A percentile compares a stretch with the other conserved stretches of the same genome.
These are phyloP conservation scores for Penicillium sp. DNA, from an alignment of 2,329 filamentous ascomycete species.

Conservation along the genomic window DNA sequence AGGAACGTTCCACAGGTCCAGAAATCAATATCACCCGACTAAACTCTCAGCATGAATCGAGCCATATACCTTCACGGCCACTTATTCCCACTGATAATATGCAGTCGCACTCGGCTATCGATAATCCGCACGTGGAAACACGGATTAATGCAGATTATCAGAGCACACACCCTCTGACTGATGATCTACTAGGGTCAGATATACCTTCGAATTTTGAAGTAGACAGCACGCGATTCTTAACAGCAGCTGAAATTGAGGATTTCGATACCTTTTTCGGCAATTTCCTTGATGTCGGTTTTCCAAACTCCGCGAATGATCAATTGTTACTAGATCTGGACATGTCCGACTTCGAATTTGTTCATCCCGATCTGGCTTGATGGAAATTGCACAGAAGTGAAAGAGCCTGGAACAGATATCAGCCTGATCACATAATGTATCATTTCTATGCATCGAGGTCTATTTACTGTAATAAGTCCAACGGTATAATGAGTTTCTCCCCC, in stretches of 20 bases:
- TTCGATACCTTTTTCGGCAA: slow-evolving; percentile 17
- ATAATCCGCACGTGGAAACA: not conserved
- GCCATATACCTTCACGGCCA: not conserved
- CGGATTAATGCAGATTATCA: not conserved
- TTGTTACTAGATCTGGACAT: slow-evolving; percentile 7
- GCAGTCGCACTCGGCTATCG: not conserved
- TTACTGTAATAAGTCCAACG: not conserved
- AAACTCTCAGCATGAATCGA: not conserved
- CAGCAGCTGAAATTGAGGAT: not conserved
- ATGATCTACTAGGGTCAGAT: not conserved
- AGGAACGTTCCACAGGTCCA: slow-evolving; percentile 4
- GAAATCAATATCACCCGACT: slow-evolving; percentile 2
- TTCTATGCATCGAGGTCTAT: not conserved
- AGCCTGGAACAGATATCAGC: not conserved
- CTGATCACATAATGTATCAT: not conserved
- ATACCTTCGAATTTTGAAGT: not conserved
- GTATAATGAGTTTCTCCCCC: not conserved
- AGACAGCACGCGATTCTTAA: not conserved
- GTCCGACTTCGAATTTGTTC: not conserved
- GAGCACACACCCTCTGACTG: not conserved
- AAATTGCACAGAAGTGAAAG: not conserved
- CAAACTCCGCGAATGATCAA: slow-evolving; percentile 9
- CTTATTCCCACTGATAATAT: not conserved
- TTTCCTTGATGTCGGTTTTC: slow-evolving; percentile 16
- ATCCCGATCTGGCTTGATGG: not conserved